phyloP scores from a whole-genome alignment of 78 protist species.

The Dictyostelium purpureum region DNA sequence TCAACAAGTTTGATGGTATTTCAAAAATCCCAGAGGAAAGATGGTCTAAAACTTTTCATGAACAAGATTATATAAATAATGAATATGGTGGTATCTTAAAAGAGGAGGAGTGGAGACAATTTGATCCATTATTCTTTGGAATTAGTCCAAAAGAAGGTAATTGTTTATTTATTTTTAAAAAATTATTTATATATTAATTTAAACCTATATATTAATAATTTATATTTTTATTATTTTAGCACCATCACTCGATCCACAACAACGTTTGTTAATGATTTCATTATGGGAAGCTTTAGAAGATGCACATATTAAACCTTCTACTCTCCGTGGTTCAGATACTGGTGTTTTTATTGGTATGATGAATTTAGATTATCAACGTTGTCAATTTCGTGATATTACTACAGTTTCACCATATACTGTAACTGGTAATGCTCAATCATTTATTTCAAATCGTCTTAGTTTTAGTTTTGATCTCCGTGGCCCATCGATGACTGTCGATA shows the following conservation, averaged over 20 bases:
- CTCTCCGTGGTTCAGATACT: constrained; percentile 53
- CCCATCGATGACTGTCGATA: constrained; percentile 90
- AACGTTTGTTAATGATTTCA: constrained; percentile 73
- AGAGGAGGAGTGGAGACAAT: constrained; percentile 30
- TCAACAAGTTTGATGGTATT: constrained; percentile 56
- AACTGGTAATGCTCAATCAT: constrained; percentile 59
- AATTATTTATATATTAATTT: too few species aligned
- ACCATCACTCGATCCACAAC: constrained; percentile 87
- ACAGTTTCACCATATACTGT: constrained; percentile 15
- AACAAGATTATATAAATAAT: constrained; percentile 44
- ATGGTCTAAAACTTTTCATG: constrained; percentile 42
- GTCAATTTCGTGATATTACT: neutral
- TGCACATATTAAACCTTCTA: constrained; percentile 63
- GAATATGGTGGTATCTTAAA: constrained; percentile 61
- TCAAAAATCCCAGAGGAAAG: constrained; percentile 48
- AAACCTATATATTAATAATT: too few species aligned
- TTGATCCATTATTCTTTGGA: constrained; percentile 76
- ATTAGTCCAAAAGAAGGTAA: constrained; percentile 82
- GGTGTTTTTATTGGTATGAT: constrained; percentile 70
- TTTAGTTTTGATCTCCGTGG: constrained; percentile 87
- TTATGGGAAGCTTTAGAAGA: constrained; percentile 78
- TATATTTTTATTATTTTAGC: too few species aligned
- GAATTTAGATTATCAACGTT: constrained; percentile 36
- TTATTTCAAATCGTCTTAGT: constrained; percentile 86
- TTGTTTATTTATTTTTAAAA: too few species aligned